A percentile compares a stretch with the other conserved stretches of the same genome.
Conservation (phyloP, 2,329 filamentous ascomycete genomes). For the Tolypocladium inflatum region DNA sequence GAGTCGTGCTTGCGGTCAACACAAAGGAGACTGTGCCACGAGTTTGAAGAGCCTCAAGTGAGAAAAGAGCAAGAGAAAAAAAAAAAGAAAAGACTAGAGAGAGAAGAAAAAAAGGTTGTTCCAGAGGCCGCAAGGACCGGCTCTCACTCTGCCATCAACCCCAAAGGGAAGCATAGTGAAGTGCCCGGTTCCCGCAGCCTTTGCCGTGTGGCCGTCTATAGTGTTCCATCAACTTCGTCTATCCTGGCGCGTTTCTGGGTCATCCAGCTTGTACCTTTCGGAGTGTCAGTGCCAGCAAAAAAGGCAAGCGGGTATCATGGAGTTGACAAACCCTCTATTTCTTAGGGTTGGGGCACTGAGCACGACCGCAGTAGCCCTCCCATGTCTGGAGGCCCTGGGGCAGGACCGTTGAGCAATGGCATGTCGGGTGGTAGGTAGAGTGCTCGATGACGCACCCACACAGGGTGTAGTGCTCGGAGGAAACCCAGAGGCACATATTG, state of each 20-base stretch:
- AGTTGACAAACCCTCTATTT: not conserved
- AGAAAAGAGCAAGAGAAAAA: not conserved
- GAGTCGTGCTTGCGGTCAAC: not conserved
- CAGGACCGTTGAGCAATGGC: conserved; percentile 15
- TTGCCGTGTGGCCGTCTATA: conserved; percentile 13
- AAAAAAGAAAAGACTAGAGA: conserved; percentile 1
- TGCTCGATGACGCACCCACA: conserved; percentile 20
- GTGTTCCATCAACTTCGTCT: conserved; percentile 8
- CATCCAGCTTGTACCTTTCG: not conserved
- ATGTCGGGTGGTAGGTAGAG: conserved; percentile 17
- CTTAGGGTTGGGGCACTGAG: conserved; percentile 20
- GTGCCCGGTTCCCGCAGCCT: conserved; percentile 9
- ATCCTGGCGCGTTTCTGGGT: not conserved
- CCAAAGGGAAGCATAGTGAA: not conserved
- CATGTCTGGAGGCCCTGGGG: conserved; percentile 18
- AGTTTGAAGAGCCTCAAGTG: not conserved
- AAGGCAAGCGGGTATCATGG: not conserved
- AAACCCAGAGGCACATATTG: conserved; percentile 25
- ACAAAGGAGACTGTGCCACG: not conserved
- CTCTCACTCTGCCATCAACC: not conserved
- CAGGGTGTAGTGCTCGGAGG: conserved; percentile 18
- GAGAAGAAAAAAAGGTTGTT: conserved; percentile 1
- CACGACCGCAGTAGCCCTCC: conserved; percentile 21
- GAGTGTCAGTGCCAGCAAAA: not conserved
- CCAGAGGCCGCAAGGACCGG: conserved; percentile 4